Base-by-base conservation (phyloP, 768 basidiomycete species). In the Psilocybe cyanescens region DNA sequence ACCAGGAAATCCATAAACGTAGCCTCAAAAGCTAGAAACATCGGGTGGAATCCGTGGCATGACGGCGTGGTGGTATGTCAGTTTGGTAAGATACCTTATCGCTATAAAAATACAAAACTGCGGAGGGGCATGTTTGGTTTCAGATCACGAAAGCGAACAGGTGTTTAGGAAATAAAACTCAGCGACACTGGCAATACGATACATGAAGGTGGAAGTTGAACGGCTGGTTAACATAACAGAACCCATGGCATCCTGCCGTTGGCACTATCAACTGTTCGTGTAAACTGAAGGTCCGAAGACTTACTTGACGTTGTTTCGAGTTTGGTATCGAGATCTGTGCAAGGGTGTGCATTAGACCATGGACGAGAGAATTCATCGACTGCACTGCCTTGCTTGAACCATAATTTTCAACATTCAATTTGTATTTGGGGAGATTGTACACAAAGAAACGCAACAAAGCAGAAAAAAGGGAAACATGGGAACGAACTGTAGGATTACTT, bases 401-500 rank as follows among this genome's bases (percentile, higher is more conserved):
- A 46, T 30, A 9, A 54, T 24, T 29, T 53, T 41, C 17, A 47
- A 56, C 17, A 47, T 17, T 30, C 31, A 35, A 41, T 37, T 63
- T 17, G 31, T 11, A 59, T 56, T 63, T 14, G 39, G 33, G 29
- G 37, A 49, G 50, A 48, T 49, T 50, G 48, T 55, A 62, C 63
- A 64, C 56, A 52, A 59, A n/a, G 33, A 59, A 8, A 53, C 46
- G 30, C 7, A 19, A 12, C 2, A 48, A 48, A 49, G 49, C 37
- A 14, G 16, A 58, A 44, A 61, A 14, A 49, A 24, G 24, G 24
- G 24, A 28, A 57, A 56, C 11, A 31, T 29, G 31, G 51, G 45
- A 62, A 62, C 66, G 47, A 61, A 66, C 56, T 60, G 59, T 16
- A 55, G 45, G 41, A 55, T 74, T 71, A 79, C 71, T 90, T 91